Evolutionary conservation across 306 rosid species (phyloP), one percentile per base, ranked within the genome.

Genomic region (Rosa multiflora): DNA sequence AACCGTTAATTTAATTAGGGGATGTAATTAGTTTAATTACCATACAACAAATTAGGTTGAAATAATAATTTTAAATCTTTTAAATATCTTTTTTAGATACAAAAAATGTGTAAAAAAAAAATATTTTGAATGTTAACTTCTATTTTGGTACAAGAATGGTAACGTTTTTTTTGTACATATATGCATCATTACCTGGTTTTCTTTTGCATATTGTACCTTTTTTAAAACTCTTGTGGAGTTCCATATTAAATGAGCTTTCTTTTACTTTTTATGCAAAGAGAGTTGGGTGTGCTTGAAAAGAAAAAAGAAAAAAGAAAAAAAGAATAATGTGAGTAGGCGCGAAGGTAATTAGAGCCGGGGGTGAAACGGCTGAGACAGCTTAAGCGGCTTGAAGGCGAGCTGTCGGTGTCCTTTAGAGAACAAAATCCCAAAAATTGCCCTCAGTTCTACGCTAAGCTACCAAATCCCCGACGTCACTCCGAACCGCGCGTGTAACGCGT

Each of bases 361-460:
- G 17, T 37, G 18, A 18, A 10, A 13, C 46, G 9, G 35, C 77
- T 51, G 1, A 15, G 15, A 40, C 10, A 55, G 78, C 68, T 75
- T 1, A 76, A 62, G 71, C 1, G 61, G 86, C 75, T 74, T 64
- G 10, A 49, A 37, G 67, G 70, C 43, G 3, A 79, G 76, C 83
- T 74, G 89, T 86, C 89, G 89, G 91, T 88, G 91, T 74, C 69
- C 15, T 32, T 44, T 63, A 58, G 69, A 46, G 46, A 67, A 62
- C 20, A 83, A 83, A 63, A 63, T 75, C 70, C 61, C 58, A 49
- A 0, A 32, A 23, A 63, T 59, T 76, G 80, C 75, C 81, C 84
- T 70, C 66, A 61, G 83, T 74, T 86, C 74, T 80, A 79, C 89
- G 89, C 89, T 70, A 88, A 76, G 87, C 73, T 78, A 83, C 53